Evolutionary conservation across 2,329 filamentous ascomycete genomes (phyloP), one percentile per base, ranked within the genome.

Genomic region (Xylaria arbuscula): DNA sequence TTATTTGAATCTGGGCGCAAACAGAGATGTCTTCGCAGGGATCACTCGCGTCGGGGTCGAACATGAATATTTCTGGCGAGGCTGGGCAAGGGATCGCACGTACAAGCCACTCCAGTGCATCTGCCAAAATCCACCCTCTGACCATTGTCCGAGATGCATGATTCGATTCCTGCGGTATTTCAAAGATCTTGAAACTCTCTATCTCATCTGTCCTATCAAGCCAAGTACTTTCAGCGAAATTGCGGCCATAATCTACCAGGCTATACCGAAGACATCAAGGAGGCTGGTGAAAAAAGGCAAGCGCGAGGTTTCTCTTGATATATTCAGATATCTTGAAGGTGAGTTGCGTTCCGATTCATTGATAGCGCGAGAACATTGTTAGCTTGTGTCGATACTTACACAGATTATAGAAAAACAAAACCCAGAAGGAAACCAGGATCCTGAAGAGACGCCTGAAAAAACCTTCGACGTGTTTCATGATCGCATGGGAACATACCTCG

Each of bases 141-240:
- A 55, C 24, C n/a, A 24, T 9, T 28, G 15, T 9, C 17, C 32
- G 28, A 17, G 17, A 19, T 13, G 10, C n/a, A 13, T 15, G 6
- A 28, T 32, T 78, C 3, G 70, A 67, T 62, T 60, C 76, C 15
- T 68, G 50, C 4, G 42, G 66, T 11, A 75, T 78, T 79, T 81
- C 40, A 40, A 60, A 0, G 53, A 75, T 22, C 61, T 81, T 0
- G 58, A 77, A 55, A 48, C 65, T 5, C 72, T 81, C 40, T 80
- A 78, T 66, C 60, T 81, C 50, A 67, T 80, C 8, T 34, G 74
- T 11, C 69, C 51, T 2, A 54, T 71, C 36, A 11, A 28, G 5
- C 3, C 2, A 28, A 28, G 28, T 5, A 2, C 5, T 28, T 28
- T 28, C 3, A 28, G 5, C 3, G 5, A 28, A 28, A 5, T 3